Percentiles rank a stretch among this genome's conserved stretches.
Evolutionary conservation across 495 filamentous ascomycete genomes (phyloP).

Genomic region (Penicillium psychrofluorescens): DNA sequence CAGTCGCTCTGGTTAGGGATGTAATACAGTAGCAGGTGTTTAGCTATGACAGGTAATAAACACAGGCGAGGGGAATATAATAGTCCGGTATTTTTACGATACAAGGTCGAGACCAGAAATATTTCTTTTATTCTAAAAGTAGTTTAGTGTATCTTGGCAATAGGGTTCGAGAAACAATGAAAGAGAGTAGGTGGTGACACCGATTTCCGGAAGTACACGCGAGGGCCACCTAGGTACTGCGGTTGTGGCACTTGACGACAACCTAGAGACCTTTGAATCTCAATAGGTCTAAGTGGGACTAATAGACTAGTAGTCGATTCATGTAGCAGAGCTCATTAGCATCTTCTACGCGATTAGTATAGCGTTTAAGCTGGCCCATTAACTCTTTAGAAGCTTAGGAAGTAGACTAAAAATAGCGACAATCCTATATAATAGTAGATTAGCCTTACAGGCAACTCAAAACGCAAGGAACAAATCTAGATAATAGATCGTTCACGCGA

Average conservation of each 20-base stretch:
- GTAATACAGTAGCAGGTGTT: too few relatives aligned
- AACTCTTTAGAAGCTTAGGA: neutral
- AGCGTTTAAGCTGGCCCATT: slow-evolving; percentile 4
- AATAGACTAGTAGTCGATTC: slow-evolving; percentile 14
- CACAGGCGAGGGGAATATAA: neutral
- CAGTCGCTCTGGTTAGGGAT: too few relatives aligned
- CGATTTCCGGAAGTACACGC: neutral
- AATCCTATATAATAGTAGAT: slow-evolving; percentile 10
- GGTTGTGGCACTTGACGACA: slow-evolving; percentile 2
- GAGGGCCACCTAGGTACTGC: slow-evolving; percentile 9
- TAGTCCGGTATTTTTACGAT: neutral
- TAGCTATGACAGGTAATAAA: neutral
- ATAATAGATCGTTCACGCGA: slow-evolving; percentile 13
- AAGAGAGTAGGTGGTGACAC: neutral
- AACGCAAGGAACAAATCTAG: slow-evolving; percentile 12
- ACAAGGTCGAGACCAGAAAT: neutral
- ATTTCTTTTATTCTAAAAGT: neutral
- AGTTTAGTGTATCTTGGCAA: neutral
- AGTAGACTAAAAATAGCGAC: slow-evolving; percentile 1
- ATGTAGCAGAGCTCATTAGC: slow-evolving; percentile 14
- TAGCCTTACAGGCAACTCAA: slow-evolving; percentile 10
- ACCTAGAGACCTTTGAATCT: slow-evolving; percentile 1
- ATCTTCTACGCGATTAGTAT: slow-evolving; percentile 14
- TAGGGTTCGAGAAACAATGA: neutral
- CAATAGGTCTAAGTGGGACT: slow-evolving; percentile 13